Percentiles rank a stretch among this genome's conserved stretches.
These are phyloP conservation scores for Dendryphion nanum DNA, from an alignment of 2,329 filamentous ascomycete genomes.

Conservation along the genomic window DNA sequence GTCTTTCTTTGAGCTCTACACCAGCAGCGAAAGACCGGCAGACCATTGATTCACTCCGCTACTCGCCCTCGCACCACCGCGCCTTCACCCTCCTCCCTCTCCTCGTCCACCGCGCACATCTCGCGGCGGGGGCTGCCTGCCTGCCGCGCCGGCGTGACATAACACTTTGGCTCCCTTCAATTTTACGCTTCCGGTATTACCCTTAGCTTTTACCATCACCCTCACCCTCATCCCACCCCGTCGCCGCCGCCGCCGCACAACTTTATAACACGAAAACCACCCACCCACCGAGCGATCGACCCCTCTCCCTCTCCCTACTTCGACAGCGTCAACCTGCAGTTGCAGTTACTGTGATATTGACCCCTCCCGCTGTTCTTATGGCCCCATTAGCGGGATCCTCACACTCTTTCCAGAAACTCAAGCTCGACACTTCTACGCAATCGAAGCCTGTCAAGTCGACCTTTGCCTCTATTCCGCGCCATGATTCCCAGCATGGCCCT, in stretches of 20 bases:
- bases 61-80: too few relatives aligned
- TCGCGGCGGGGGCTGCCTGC: too few relatives aligned
- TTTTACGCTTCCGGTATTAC: not conserved
- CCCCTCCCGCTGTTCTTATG: slow-evolving; percentile 28
- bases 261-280: not conserved
- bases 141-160: not conserved
- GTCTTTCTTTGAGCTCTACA: too few relatives aligned
- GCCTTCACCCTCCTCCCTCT: too few relatives aligned
- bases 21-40: too few relatives aligned
- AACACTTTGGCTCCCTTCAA: not conserved
- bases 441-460: slow-evolving; percentile 36
- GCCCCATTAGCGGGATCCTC: slow-evolving; percentile 38
- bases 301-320: not conserved
- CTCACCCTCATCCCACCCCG: too few relatives aligned
- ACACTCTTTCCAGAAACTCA: slow-evolving; percentile 44
- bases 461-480: slow-evolving; percentile 36
- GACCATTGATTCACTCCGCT: too few relatives aligned
- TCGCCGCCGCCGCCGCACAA: not conserved
- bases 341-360: slow-evolving; percentile 32
- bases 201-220: slow-evolving; percentile 1
- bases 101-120: too few relatives aligned
- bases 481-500: slow-evolving; percentile 19
- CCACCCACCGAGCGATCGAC: too few relatives aligned
- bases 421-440: slow-evolving; percentile 37
- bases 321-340: not conserved